These are phyloP conservation scores for Hondaea fermentalgiana DNA, from an alignment of 108 stramenopile genomes.

Conservation along the genomic window DNA sequence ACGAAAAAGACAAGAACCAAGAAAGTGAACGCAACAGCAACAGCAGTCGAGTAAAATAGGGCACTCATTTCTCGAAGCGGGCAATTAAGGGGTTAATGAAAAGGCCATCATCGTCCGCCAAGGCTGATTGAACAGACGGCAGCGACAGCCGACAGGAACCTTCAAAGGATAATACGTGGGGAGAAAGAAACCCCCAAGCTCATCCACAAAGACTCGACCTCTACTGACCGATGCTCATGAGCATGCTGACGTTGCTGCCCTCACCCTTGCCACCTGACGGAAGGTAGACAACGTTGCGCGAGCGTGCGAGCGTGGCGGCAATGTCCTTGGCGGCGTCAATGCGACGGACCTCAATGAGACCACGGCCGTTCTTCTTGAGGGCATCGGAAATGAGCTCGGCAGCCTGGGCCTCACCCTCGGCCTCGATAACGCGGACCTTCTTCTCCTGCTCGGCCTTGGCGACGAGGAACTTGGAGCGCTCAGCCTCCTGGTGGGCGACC, in stretches of 20 bases:
- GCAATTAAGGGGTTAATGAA: too few species aligned
- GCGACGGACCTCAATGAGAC: slow-evolving; percentile 93
- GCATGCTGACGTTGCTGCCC: slow-evolving; percentile 44
- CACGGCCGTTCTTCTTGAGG: slow-evolving; percentile 87
- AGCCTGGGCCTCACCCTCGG: slow-evolving; percentile 96
- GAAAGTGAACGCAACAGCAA: too few species aligned
- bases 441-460: slow-evolving; percentile 92
- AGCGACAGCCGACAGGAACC: too few species aligned
- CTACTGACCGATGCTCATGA: slow-evolving; percentile 47
- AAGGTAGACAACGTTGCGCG: slow-evolving; percentile 89
- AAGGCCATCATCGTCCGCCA: too few species aligned
- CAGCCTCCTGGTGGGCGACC: slow-evolving; percentile 98
- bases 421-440: slow-evolving; percentile 88
- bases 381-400: slow-evolving; percentile 90
- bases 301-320: slow-evolving; percentile 77
- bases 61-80: too few species aligned
- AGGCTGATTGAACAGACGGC: too few species aligned
- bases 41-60: too few species aligned
- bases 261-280: slow-evolving; percentile 58
- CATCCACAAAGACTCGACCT: not conserved
- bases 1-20: too few species aligned
- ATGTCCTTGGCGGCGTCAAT: slow-evolving; percentile 99
- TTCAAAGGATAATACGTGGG: too few species aligned
- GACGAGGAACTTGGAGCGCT: slow-evolving; percentile 94
- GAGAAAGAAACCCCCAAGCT: too few species aligned